Evolutionary conservation across 306 rosid genomes (phyloP).

Genomic region (Corylus americana): DNA sequence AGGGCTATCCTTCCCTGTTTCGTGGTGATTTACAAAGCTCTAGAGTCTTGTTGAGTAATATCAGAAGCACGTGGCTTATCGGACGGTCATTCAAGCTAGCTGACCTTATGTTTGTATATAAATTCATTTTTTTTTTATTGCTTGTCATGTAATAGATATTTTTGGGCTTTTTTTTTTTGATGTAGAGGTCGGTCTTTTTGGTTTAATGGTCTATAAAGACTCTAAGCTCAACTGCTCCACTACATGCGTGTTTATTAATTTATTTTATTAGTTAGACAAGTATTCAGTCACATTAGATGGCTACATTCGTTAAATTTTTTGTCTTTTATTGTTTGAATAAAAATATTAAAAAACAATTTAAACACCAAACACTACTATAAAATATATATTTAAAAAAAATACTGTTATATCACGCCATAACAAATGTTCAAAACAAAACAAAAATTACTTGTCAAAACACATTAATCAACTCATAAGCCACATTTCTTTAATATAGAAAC

Average conservation of each 20-base stretch:
- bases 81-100: neutral
- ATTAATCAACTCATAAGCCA: too few species aligned
- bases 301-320: too few species aligned
- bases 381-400: too few species aligned
- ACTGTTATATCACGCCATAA: too few species aligned
- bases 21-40: constrained; percentile 76
- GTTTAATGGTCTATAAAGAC: neutral
- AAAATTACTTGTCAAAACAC: too few species aligned
- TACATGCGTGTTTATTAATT: constrained; percentile 13
- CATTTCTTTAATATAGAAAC: too few species aligned
- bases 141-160: neutral
- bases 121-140: neutral
- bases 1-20: constrained; percentile 94
- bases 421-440: too few species aligned
- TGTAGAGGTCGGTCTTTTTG: neutral
- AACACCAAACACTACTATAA: too few species aligned
- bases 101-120: constrained; percentile 10
- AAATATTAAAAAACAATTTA: too few species aligned
- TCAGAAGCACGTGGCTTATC: neutral
- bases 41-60: constrained; percentile 22
- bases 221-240: constrained; percentile 19
- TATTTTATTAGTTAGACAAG: neutral
- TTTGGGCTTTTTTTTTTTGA: neutral
- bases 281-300: too few species aligned
- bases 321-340: too few species aligned